Percentiles rank a stretch among this genome's conserved stretches.
Evolutionary conservation across 2,329 filamentous ascomycete genomes (phyloP).

Genomic region (Neopestalotiopsis clavispora): DNA sequence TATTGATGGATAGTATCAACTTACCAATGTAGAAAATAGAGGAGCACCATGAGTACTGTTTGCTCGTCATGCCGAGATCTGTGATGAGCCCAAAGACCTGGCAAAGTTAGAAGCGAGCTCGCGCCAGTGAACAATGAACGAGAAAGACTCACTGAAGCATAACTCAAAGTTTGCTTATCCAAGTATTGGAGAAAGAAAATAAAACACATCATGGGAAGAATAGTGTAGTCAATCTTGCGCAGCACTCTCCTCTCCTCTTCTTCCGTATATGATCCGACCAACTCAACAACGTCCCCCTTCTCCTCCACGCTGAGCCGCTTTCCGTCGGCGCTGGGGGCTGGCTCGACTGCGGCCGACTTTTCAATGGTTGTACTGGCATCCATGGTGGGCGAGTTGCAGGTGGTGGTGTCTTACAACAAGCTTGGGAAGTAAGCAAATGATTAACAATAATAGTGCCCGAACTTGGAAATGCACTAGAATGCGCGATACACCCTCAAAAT

Average conservation of each 20-base stretch:
- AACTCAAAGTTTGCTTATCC: slow-evolving; percentile 55
- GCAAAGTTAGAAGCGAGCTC: not conserved
- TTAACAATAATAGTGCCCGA: not conserved
- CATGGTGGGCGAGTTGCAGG: slow-evolving; percentile 1
- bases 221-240: slow-evolving; percentile 38
- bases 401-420: not conserved
- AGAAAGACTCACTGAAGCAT: slow-evolving; percentile 41
- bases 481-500: not conserved
- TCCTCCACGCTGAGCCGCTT: slow-evolving; percentile 22
- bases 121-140: not conserved
- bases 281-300: slow-evolving; percentile 20
- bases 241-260: slow-evolving; percentile 38
- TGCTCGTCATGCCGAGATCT: slow-evolving; percentile 48
- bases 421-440: too few species aligned
- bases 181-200: slow-evolving; percentile 50
- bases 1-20: not conserved
- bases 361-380: slow-evolving; percentile 4
- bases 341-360: slow-evolving; percentile 10
- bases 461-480: not conserved
- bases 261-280: slow-evolving; percentile 27
- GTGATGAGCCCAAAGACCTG: slow-evolving; percentile 45
- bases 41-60: slow-evolving; percentile 54
- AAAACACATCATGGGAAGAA: slow-evolving; percentile 43
- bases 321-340: not conserved
- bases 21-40: slow-evolving; percentile 50